Evolutionary conservation across 1,284 basidiomycete genomes (phyloP), one percentile per base, ranked within the genome.

Genomic region (Dichomitus squalens): DNA sequence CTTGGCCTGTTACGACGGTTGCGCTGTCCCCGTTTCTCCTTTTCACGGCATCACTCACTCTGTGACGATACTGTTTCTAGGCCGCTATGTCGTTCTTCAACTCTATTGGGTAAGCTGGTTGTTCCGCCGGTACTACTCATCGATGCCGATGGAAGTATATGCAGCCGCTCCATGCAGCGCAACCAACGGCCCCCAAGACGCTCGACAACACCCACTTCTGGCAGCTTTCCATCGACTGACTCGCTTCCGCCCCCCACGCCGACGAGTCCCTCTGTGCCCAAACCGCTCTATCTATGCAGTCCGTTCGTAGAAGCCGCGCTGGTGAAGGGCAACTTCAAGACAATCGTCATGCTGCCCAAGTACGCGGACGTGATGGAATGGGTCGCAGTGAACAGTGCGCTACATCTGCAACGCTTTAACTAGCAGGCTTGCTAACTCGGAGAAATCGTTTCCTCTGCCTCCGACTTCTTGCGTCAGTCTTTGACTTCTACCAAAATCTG

Each of bases 291-390:
- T 73, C 81, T 96, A n/a, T 94, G 90, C 72, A 93, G 92, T 66
- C 95, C 95, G 4, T 99, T 99, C 70, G 95, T 96, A 52, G 95
- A 98, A 69, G 93, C 95, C 0, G 95, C 96, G 1, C 82, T 99
- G 29, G 96, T 99, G 64, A 98, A 98, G 74, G 96, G 96, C 16
- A 96, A 95, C 72, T 98, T 98, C 79, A 98, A 98, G 78, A 98
- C 96, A 1, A 98, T 99, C 66, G 95, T 98, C 38, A 93, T 95
- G 76, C 84, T 97, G 35, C 97, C 97, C 18, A 98, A 98, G 73
- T 98, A 96, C 71, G 92, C 95, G 39, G 94, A 97, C 73, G 92
- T 95, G 51, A 96, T 95, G 84, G 97, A 99, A 75, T 99, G 97
- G 97, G 94, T 99, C 31, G 96, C 96, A 0, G 91, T 97, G 58